A percentile compares a stretch with the other conserved stretches of the same genome.
phyloP scores from a whole-genome alignment of 2,329 filamentous ascomycete genomes.

The Epichloe elymi region DNA sequence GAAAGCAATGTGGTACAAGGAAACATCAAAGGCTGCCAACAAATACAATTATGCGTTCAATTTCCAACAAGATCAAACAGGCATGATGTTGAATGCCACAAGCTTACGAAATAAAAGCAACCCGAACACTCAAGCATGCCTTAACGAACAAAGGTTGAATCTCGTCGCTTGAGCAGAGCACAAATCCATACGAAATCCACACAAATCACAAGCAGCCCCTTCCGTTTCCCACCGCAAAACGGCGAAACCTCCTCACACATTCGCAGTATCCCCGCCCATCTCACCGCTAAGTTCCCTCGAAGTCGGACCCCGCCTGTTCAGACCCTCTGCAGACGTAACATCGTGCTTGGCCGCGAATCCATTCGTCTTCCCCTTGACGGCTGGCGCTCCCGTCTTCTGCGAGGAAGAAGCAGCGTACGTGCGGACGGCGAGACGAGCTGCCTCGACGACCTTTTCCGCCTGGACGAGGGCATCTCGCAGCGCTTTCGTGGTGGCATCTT shows the following conservation, averaged over 20 bases:
- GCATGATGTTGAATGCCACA: constrained; percentile 2
- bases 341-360: not conserved
- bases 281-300: constrained; percentile 45
- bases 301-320: constrained; percentile 31
- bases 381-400: not conserved
- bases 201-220: not conserved
- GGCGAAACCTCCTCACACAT: not conserved
- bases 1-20: no score
- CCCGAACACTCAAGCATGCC: not conserved
- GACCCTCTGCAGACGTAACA: constrained; percentile 7
- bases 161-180: not conserved
- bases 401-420: constrained; percentile 19
- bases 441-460: constrained; percentile 34
- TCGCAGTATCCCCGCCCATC: constrained; percentile 46
- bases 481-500: constrained; percentile 28
- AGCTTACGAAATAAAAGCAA: not conserved
- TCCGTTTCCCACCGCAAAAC: not conserved
- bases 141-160: not conserved
- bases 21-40: no score
- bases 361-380: constrained; percentile 9
- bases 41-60: no score
- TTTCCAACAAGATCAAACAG: not conserved
- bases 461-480: constrained; percentile 30
- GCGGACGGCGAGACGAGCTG: constrained; percentile 29
- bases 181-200: no score